A percentile compares a stretch with the other conserved stretches of the same genome.
phyloP scores from a whole-genome alignment of 106 monocot genomes.

The Gastrodia elata region DNA sequence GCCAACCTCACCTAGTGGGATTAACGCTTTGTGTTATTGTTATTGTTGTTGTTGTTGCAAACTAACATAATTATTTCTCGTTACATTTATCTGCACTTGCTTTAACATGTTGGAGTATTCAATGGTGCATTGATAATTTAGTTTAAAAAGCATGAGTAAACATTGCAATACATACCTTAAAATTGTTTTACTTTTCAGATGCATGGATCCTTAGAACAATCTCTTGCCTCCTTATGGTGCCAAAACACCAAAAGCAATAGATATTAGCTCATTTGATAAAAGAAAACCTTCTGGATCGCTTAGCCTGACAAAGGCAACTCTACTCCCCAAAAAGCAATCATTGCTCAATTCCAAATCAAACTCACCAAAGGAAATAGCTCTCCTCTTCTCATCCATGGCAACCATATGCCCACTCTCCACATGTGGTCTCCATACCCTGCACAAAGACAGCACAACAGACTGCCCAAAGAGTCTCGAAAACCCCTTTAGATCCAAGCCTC shows the following conservation, averaged over 20 bases:
- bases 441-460: conserved; percentile 21
- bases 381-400: conserved; percentile 42
- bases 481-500: conserved; percentile 55
- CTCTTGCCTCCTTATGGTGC: conserved; percentile 27
- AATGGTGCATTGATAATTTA: not conserved
- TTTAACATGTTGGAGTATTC: not conserved
- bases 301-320: conserved; percentile 43
- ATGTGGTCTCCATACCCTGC: conserved; percentile 40
- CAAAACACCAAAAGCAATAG: conserved; percentile 66
- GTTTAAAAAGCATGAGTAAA: not conserved
- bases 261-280: conserved; percentile 87
- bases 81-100: too few species aligned
- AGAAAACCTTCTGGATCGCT: conserved; percentile 95
- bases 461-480: conserved; percentile 44
- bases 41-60: too few species aligned
- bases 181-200: not conserved
- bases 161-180: not conserved
- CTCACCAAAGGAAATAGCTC: conserved; percentile 7
- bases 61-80: too few species aligned
- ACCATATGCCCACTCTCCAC: conserved; percentile 59
- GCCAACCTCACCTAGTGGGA: too few species aligned
- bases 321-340: conserved; percentile 1
- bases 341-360: conserved; percentile 18
- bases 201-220: not conserved
- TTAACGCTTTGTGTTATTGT: too few species aligned